These are phyloP conservation scores for Aphanocladium album DNA, from an alignment of 2,329 filamentous ascomycete genomes.

Conservation along the genomic window DNA sequence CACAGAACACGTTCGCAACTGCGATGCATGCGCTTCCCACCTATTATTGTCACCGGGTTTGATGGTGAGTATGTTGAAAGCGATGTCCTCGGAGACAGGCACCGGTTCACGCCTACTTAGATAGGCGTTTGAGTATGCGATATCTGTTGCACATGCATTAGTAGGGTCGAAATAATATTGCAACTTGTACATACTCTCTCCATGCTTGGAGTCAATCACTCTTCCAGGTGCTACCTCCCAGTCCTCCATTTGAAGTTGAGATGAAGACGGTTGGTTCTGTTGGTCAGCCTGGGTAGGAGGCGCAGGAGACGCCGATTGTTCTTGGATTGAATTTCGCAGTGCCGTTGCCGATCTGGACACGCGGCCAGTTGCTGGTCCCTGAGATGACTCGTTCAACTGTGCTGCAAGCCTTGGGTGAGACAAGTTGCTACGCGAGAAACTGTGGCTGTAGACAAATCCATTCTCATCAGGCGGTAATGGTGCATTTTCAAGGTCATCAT, in stretches of 20 bases:
- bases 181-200: slow-evolving; percentile 30
- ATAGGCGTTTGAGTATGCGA: slow-evolving; percentile 41
- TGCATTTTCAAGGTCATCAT: no score
- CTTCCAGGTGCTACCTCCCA: slow-evolving; percentile 44
- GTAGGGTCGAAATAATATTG: neutral
- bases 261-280: neutral
- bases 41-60: slow-evolving; percentile 32
- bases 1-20: slow-evolving; percentile 35
- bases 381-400: neutral
- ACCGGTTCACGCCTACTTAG: slow-evolving; percentile 33
- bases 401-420: no score
- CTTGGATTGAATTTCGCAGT: neutral
- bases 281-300: neutral
- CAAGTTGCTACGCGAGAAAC: no score
- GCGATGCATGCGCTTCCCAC: slow-evolving; percentile 25
- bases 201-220: slow-evolving; percentile 24
- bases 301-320: neutral
- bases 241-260: slow-evolving; percentile 33
- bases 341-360: neutral
- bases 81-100: slow-evolving; percentile 31
- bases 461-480: no score
- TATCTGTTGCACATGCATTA: slow-evolving; percentile 24
- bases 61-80: slow-evolving; percentile 37
- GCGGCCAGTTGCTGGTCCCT: neutral
- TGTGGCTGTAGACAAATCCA: no score